Evolutionary conservation across 139 green algal species (phyloP), one percentile per base, ranked within the genome.

Genomic region (Nannochloris sp.): DNA sequence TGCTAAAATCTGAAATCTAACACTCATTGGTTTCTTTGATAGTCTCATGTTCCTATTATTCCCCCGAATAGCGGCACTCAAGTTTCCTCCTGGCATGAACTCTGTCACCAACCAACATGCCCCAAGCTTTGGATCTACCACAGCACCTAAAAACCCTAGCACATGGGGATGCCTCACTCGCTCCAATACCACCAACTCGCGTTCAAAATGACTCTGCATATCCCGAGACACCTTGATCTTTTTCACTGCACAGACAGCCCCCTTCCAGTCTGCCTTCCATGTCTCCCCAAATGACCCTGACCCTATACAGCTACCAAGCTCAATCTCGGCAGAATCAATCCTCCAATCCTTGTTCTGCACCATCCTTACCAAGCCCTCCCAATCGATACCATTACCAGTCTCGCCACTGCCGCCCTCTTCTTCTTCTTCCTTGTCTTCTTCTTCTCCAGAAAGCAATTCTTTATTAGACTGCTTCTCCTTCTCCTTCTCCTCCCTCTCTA

Each of bases 71-170:
- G 46, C 46, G 46, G 57, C n/a, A 2, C 40, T 62, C n/a, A 89
- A 70, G 14, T 72, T 84, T 44, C 87, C 87, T 4, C 83, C 85
- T 18, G 81, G 62, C 78, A 90, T 85, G 69, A 71, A 88, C 76
- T 95, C 88, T 15, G 78, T 83, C 36, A 96, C 36, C 69, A 96
- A 72, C 79, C 75, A 88, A 70, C 78, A 90, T 18, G 71, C 59
- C 54, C 80, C 64, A 1, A 83, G 68, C 34, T 40, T 40, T 3
- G 71, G 71, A 51, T 74, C n/a, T 57, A 88, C 53, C 29, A 50
- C 76, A 34, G 66, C 80, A 64, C 70, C 77, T 16, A 69, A 73
- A 61, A 92, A 85, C 27, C 78, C 70, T 48, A 91, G 64, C 51
- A 90, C 72, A 66, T 90, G 80, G 18, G 85, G 85, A 69, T 92